A percentile compares a stretch with the other conserved stretches of the same genome.
phyloP scores from a whole-genome alignment of 176 grass and related monocot species.

The sorghum (Sorghum bicolor) region DNA sequence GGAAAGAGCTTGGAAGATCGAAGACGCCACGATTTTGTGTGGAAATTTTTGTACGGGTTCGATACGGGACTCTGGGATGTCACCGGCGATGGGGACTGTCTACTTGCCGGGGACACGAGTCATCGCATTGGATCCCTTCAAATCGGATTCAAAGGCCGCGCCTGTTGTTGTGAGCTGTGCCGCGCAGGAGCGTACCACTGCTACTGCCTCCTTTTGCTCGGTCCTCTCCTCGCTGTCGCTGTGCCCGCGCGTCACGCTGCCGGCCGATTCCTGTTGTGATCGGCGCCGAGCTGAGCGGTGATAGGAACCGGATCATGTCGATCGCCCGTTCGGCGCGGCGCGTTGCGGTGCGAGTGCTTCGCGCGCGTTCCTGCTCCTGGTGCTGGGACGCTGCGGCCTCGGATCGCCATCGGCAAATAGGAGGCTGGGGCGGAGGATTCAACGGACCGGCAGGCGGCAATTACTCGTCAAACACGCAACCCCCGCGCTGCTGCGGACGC shows the following conservation, averaged over 20 bases:
- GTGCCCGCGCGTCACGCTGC: background rate
- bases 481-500: background rate
- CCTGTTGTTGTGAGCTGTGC: background rate
- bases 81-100: conserved; percentile 42
- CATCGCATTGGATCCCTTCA: background rate
- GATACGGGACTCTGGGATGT: background rate
- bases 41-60: background rate
- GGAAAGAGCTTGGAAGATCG: background rate
- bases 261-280: background rate
- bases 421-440: background rate
- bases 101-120: conserved; percentile 14
- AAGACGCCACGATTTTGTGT: background rate
- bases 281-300: background rate
- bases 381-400: background rate
- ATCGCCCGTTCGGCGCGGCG: conserved; percentile 11
- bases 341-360: background rate
- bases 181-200: background rate
- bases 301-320: background rate
- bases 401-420: conserved; percentile 10
- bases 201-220: background rate
- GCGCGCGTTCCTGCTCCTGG: too few species aligned
- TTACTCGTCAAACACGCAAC: conserved; percentile 25
- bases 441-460: conserved; percentile 3
- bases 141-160: background rate
- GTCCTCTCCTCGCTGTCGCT: background rate